Conservation (phyloP, 495 filamentous ascomycete species). For the Daldinia bambusicola region DNA sequence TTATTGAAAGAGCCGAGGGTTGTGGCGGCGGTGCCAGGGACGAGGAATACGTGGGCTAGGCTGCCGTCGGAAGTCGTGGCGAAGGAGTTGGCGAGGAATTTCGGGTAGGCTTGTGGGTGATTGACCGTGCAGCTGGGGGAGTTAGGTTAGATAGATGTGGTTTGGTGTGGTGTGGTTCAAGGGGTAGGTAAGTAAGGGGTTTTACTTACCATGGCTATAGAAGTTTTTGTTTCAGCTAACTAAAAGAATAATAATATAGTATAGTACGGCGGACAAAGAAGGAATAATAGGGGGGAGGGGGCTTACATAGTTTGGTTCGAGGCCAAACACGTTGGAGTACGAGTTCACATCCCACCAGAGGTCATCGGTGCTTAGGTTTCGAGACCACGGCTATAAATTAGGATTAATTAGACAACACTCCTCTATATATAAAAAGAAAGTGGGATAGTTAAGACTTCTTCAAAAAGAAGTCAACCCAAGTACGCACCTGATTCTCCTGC, state of each 20-base stretch:
- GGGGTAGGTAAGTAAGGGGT: background rate
- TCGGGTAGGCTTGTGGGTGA: conserved; percentile 69
- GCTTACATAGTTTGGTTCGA: conserved; percentile 51
- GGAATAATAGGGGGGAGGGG: background rate
- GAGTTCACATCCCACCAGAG: conserved; percentile 61
- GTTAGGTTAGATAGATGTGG: conserved; percentile 25
- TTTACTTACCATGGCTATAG: conserved; percentile 2
- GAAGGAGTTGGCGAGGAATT: conserved; percentile 59
- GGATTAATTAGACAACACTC: background rate
- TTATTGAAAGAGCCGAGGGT: conserved; percentile 25
- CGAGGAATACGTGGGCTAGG: conserved; percentile 57
- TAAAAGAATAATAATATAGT: background rate
- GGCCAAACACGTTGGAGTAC: conserved; percentile 56
- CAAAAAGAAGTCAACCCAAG: background rate
- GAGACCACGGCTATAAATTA: conserved; percentile 48
- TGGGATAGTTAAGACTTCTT: too few species aligned
- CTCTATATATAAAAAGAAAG: too few species aligned
- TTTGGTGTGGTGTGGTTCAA: background rate
- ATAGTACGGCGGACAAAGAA: background rate
- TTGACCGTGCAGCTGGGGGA: conserved; percentile 73
- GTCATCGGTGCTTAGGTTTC: conserved; percentile 49
- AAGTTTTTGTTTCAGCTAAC: background rate
- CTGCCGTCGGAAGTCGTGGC: conserved; percentile 44
- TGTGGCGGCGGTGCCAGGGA: conserved; percentile 44
- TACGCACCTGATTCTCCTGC: conserved; percentile 62